A percentile compares a stretch with the other conserved stretches of the same genome.
These are phyloP conservation scores for Salmacisia buchloeana DNA, from an alignment of 1,284 basidiomycete genomes.

Conservation along the genomic window DNA sequence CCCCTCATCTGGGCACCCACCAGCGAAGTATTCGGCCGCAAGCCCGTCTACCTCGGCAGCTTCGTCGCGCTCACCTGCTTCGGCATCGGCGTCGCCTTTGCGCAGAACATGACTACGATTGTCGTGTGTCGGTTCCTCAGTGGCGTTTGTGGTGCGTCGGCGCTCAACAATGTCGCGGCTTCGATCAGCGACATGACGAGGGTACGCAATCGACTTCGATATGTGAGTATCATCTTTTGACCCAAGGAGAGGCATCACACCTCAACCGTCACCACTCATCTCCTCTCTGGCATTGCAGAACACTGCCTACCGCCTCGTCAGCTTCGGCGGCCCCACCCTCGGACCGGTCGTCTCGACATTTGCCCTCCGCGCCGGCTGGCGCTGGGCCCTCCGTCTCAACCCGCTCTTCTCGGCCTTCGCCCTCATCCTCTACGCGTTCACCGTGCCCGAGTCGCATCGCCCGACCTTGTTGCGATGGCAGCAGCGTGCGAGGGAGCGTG, in stretches of 20 bases:
- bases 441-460: slow-evolving; percentile 18
- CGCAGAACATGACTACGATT: slow-evolving; percentile 3
- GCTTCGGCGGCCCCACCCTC: slow-evolving; percentile 15
- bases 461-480: slow-evolving; percentile 3
- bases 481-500: background rate
- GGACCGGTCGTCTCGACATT: slow-evolving; percentile 17
- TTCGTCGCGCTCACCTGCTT: slow-evolving; percentile 12
- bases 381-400: slow-evolving; percentile 18
- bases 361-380: slow-evolving; percentile 15
- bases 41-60: slow-evolving; percentile 5
- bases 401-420: slow-evolving; percentile 11
- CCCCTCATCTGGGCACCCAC: slow-evolving; percentile 28
- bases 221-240: background rate
- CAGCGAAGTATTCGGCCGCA: slow-evolving; percentile 16
- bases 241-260: background rate
- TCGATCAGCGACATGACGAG: slow-evolving; percentile 22
- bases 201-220: slow-evolving; percentile 18
- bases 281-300: background rate
- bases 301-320: slow-evolving; percentile 15
- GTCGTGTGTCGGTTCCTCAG: slow-evolving; percentile 18
- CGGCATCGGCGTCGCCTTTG: slow-evolving; percentile 15
- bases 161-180: slow-evolving; percentile 18
- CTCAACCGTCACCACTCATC: background rate
- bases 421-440: slow-evolving; percentile 14
- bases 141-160: slow-evolving; percentile 11